Conservation (phyloP, 164 flowering plant species). For the Brasenia schreberi region DNA sequence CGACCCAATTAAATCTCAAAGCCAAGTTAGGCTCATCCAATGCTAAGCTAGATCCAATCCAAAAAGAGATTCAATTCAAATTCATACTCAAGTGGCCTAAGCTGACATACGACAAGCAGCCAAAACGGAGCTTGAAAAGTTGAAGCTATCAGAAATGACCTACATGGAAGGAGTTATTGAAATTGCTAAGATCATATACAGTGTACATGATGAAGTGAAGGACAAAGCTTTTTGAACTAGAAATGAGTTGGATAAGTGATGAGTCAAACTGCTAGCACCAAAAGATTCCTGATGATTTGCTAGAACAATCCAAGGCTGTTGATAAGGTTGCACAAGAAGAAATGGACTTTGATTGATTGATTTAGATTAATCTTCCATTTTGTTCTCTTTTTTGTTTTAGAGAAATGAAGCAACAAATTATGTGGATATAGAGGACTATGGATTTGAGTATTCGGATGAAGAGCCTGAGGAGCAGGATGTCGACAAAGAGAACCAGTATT, state of each 20-base stretch:
- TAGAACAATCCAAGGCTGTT: constrained; percentile 42
- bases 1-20: no score
- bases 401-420: no score
- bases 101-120: constrained; percentile 96
- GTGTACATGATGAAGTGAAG: constrained; percentile 93
- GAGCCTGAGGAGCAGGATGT: constrained; percentile 99
- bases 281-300: constrained; percentile 60
- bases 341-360: constrained; percentile 57
- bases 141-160: constrained; percentile 85
- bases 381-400: no score
- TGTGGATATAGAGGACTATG: constrained; percentile 99
- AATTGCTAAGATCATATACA: constrained; percentile 84
- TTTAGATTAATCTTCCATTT: no score
- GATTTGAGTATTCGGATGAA: constrained; percentile 97
- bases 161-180: constrained; percentile 86
- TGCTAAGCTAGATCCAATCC: no score
- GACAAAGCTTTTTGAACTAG: constrained; percentile 95
- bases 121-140: constrained; percentile 86
- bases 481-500: constrained; percentile 96
- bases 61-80: no score
- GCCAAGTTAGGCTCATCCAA: no score
- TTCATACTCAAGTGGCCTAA: no score
- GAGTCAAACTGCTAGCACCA: constrained; percentile 83
- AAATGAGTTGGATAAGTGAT: constrained; percentile 95
- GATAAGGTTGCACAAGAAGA: constrained; percentile 54